Evolutionary conservation across 1,139 yeast species (phyloP).

Genomic region (Tardiomyces digboiensis): DNA sequence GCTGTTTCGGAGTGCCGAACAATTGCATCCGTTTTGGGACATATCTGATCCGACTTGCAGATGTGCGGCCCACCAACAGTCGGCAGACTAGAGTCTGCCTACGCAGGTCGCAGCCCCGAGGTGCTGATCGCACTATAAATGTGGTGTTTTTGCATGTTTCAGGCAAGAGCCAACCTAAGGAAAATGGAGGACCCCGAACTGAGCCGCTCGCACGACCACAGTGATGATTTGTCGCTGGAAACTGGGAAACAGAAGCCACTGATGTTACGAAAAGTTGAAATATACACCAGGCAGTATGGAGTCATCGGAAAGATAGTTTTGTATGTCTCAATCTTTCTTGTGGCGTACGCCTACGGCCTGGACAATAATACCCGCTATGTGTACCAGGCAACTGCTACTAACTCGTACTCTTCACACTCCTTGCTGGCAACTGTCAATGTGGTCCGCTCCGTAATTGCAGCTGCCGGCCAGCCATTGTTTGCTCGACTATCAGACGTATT

Average conservation of each 20-base stretch:
- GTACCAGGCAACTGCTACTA: slow-evolving; percentile 46
- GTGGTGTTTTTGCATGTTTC: too few relatives aligned
- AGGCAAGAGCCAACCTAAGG: too few relatives aligned
- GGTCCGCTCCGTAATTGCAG: slow-evolving; percentile 54
- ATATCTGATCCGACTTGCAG: too few relatives aligned
- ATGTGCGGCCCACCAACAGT: too few relatives aligned
- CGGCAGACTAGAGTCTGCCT: too few relatives aligned
- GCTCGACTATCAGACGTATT: slow-evolving; percentile 65
- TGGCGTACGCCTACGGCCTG: slow-evolving; percentile 60
- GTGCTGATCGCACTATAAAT: too few relatives aligned
- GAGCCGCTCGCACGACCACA: too few relatives aligned
- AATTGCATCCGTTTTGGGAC: too few relatives aligned
- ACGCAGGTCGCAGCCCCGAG: too few relatives aligned
- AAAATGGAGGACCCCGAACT: not conserved
- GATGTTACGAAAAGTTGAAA: not conserved
- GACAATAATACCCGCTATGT: slow-evolving; percentile 46
- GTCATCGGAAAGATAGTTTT: slow-evolving; percentile 20
- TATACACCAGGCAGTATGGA: not conserved
- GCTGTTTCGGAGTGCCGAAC: too few relatives aligned
- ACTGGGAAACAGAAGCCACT: not conserved
- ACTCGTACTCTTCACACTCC: slow-evolving; percentile 48
- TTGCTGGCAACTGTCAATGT: slow-evolving; percentile 56
- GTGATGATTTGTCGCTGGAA: not conserved
- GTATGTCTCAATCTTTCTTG: slow-evolving; percentile 44
- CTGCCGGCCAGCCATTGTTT: slow-evolving; percentile 61